Evolutionary conservation across 2,329 filamentous ascomycete genomes (phyloP).

Genomic region (Mycosphaerelloides madeirae): DNA sequence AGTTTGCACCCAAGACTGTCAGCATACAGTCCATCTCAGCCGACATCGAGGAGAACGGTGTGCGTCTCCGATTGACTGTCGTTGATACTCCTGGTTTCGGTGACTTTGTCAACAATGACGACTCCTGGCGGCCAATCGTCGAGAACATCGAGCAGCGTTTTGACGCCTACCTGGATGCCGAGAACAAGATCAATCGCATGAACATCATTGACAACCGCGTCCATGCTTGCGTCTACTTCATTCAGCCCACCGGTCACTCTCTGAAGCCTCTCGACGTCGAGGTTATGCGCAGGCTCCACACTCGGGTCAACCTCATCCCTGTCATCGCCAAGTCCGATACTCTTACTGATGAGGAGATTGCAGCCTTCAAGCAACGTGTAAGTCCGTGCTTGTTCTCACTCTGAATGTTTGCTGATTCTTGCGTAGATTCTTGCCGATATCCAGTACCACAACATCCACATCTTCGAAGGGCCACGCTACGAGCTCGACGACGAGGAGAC

Average conservation of each 20-base stretch:
- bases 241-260: slow-evolving; percentile 96
- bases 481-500: slow-evolving; percentile 99
- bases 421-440: slow-evolving; percentile 90
- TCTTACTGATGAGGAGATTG: slow-evolving; percentile 92
- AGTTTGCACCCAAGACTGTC: slow-evolving; percentile 88
- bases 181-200: slow-evolving; percentile 99
- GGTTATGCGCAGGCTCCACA: slow-evolving; percentile 98
- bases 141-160: slow-evolving; percentile 99
- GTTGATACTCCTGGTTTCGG: slow-evolving; percentile 98
- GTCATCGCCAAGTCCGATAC: slow-evolving; percentile 99
- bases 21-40: slow-evolving; percentile 52
- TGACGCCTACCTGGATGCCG: slow-evolving; percentile 95
- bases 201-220: slow-evolving; percentile 99
- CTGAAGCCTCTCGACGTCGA: slow-evolving; percentile 98
- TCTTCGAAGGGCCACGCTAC: slow-evolving; percentile 97
- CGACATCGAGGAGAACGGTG: slow-evolving; percentile 92
- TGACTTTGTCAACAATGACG: slow-evolving; percentile 99
- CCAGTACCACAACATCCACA: slow-evolving; percentile 94
- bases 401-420: neutral
- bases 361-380: slow-evolving; percentile 92
- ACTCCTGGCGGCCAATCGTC: slow-evolving; percentile 97
- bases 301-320: slow-evolving; percentile 99
- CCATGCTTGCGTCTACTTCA: slow-evolving; percentile 98
- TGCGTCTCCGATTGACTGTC: slow-evolving; percentile 90
- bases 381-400: slow-evolving; percentile 37